A percentile compares a stretch with the other conserved stretches of the same genome.
These are phyloP conservation scores for Polytrichum commune DNA, from an alignment of 225 moss, liverwort and hornwort genomes.

Conservation along the genomic window DNA sequence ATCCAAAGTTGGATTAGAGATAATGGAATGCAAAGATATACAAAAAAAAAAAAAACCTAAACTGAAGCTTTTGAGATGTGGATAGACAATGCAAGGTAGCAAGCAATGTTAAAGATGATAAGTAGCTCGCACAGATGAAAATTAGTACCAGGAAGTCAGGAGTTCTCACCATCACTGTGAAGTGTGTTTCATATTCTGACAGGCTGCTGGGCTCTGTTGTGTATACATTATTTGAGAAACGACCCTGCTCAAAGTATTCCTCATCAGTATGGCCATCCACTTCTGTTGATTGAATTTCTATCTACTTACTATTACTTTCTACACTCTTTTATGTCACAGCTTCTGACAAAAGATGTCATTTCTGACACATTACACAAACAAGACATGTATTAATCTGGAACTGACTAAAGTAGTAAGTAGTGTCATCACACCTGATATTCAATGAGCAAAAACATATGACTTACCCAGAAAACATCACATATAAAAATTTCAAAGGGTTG, in stretches of 20 bases:
- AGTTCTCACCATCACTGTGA: slow-evolving; percentile 90
- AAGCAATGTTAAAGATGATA: too few relatives aligned
- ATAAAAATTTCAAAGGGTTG: slow-evolving; percentile 81
- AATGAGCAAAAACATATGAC: neutral
- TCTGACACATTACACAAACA: too few relatives aligned
- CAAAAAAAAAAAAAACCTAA: too few relatives aligned
- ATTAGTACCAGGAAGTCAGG: neutral
- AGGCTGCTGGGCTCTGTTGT: slow-evolving; percentile 73
- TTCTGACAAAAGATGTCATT: too few relatives aligned
- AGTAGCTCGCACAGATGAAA: too few relatives aligned
- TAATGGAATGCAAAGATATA: neutral
- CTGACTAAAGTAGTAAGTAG: neutral
- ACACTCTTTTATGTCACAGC: too few relatives aligned
- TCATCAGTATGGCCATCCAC: too few relatives aligned
- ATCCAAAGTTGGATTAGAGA: neutral
- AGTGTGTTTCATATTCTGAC: slow-evolving; percentile 94
- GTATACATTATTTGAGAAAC: slow-evolving; percentile 90
- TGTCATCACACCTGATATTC: neutral
- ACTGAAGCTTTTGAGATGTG: too few relatives aligned
- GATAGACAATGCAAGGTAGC: too few relatives aligned
- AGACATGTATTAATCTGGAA: neutral
- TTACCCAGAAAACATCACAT: slow-evolving; percentile 89
- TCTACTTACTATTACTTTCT: too few relatives aligned
- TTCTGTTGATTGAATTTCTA: too few relatives aligned
- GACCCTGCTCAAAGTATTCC: slow-evolving; percentile 52